Evolutionary conservation across 371 early-diverging fungal genomes (phyloP), one percentile per base, ranked within the genome.

Genomic region (Pancytospora philotis): DNA sequence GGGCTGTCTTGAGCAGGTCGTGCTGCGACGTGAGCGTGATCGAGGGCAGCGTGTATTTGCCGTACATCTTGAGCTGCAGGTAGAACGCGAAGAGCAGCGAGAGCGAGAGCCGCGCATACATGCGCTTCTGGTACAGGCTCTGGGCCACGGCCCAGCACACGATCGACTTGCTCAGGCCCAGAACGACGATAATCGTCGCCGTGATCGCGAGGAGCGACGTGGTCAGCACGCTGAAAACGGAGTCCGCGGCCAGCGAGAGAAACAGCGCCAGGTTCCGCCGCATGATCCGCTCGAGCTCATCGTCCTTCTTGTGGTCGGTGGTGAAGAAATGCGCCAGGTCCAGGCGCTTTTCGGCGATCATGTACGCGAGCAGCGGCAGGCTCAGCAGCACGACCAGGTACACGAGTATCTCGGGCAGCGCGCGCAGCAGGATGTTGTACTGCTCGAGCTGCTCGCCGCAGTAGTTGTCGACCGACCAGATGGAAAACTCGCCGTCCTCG

Each of bases 361-460:
- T 38, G 1, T 72, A 19, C 52, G 53, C 39, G 3, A 71, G 6
- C 0, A 69, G 25, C 35, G 77, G 72, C 34, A 64, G 49, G 0
- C 55, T 3, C 62, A 77, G 37, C 48, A 81, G 73, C 1, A 77
- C 30, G 39, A 73, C 37, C 28, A 37, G 31, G 19, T 77, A 71
- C 32, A 77, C 25, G n/a, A 63, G 3, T 10, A 62, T 37, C 50
- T 81, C 76, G 38, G 71, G 16, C 0, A 66, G 0, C 27, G 49
- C 3, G 41, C 62, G 52, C 3, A 68, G 8, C 35, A 52, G 60
- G 49, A 57, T 61, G 10, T 45, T 39, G 19, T 67, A 28, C 48
- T 38, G 8, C n/a, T 28, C 22, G 50, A 34, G 66, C 45, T 70
- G 22, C 1, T 28, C 6, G 66, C 71, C 55, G 31, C 73, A 45